phyloP scores from a whole-genome alignment of 2,329 filamentous ascomycete genomes.

The Hypoxylon sp. region DNA sequence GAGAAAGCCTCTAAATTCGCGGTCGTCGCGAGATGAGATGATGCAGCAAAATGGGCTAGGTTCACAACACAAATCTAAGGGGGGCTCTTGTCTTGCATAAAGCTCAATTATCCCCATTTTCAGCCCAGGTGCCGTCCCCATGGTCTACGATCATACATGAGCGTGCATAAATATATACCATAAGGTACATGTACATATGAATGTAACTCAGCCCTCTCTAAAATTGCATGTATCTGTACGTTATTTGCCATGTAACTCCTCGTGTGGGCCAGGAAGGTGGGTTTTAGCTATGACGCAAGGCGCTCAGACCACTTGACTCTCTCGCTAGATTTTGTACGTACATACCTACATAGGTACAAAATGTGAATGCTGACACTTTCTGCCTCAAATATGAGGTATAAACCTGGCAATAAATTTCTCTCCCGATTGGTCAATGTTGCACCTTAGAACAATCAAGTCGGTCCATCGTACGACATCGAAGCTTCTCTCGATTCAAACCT shows the following conservation, averaged over 20 bases:
- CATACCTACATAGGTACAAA: too few relatives aligned
- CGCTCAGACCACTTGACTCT: slow-evolving; percentile 1
- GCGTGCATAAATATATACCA: slow-evolving; percentile 9
- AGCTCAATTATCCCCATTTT: slow-evolving; percentile 18
- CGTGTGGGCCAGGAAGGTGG: too few relatives aligned
- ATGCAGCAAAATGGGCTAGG: slow-evolving; percentile 22
- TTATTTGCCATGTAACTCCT: too few relatives aligned
- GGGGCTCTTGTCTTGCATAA: slow-evolving; percentile 27
- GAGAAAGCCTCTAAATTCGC: slow-evolving; percentile 25
- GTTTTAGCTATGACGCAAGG: slow-evolving; percentile 10
- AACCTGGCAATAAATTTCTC: slow-evolving; percentile 18
- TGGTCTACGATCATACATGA: background rate
- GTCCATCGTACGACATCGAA: slow-evolving; percentile 41
- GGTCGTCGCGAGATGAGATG: slow-evolving; percentile 38
- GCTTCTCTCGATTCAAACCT: slow-evolving; percentile 27
- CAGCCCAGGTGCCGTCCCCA: slow-evolving; percentile 30
- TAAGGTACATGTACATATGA: slow-evolving; percentile 1
- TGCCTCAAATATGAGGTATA: slow-evolving; percentile 39
- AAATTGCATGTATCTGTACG: slow-evolving; percentile 7
- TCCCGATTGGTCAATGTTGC: slow-evolving; percentile 39
- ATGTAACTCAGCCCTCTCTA: slow-evolving; percentile 15
- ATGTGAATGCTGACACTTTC: background rate
- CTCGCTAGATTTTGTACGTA: background rate
- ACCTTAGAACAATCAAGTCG: slow-evolving; percentile 7
- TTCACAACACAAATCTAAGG: slow-evolving; percentile 31